These are phyloP conservation scores for Fusarium decemcellulare DNA, from an alignment of 2,329 filamentous ascomycete genomes.

Conservation along the genomic window DNA sequence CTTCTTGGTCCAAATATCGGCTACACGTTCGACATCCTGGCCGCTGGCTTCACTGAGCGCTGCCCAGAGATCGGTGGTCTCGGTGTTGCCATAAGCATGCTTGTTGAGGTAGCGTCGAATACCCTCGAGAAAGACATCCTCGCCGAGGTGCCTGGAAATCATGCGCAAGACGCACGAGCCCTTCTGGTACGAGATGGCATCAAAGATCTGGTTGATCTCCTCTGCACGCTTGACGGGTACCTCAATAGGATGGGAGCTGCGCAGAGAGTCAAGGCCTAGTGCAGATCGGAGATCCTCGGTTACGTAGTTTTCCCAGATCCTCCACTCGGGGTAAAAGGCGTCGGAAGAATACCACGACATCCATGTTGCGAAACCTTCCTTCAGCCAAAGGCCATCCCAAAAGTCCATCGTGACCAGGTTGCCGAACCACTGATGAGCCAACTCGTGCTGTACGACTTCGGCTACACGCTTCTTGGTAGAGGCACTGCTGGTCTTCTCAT, in stretches of 20 bases:
- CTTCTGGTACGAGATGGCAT: slow-evolving; percentile 97
- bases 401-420: slow-evolving; percentile 99
- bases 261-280: slow-evolving; percentile 87
- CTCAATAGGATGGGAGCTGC: slow-evolving; percentile 97
- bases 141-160: slow-evolving; percentile 95
- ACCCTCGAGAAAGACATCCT: slow-evolving; percentile 93
- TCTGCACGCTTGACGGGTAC: slow-evolving; percentile 95
- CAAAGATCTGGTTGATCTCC: slow-evolving; percentile 98
- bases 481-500: slow-evolving; percentile 92
- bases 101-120: slow-evolving; percentile 93
- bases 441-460: slow-evolving; percentile 95
- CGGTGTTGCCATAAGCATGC: slow-evolving; percentile 96
- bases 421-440: slow-evolving; percentile 98
- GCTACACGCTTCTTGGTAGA: slow-evolving; percentile 93
- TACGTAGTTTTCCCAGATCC: slow-evolving; percentile 96
- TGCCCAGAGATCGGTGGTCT: slow-evolving; percentile 92
- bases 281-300: slow-evolving; percentile 93
- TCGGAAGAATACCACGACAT: slow-evolving; percentile 83
- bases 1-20: slow-evolving; percentile 98
- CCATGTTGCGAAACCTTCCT: slow-evolving; percentile 84
- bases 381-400: slow-evolving; percentile 98
- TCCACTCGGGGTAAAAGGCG: slow-evolving; percentile 97
- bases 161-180: slow-evolving; percentile 96
- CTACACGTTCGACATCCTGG: slow-evolving; percentile 90
- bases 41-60: slow-evolving; percentile 90